Percentiles rank a stretch among this genome's conserved stretches.
phyloP scores from a whole-genome alignment of 257 asterid genomes.

The Ballota nigra region DNA sequence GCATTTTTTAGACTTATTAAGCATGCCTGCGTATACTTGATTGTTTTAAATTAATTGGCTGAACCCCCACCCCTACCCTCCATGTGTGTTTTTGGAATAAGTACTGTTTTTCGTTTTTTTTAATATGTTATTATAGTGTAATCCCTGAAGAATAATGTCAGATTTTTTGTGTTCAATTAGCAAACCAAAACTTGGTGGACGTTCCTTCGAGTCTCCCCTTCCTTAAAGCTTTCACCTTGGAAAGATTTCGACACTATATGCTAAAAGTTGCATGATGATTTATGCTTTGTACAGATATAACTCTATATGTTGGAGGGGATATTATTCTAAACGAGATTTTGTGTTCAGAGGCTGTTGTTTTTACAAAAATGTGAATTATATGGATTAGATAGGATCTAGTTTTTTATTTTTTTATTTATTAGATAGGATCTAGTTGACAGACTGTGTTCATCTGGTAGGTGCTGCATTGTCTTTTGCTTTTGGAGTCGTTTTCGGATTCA shows the following conservation, averaged over 20 bases:
- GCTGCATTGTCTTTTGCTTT: constrained; percentile 69
- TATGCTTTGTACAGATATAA: too few relatives aligned
- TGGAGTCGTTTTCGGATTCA: constrained; percentile 76
- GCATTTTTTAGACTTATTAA: background rate
- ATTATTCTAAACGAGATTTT: background rate
- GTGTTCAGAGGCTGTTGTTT: background rate
- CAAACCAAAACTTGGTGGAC: background rate
- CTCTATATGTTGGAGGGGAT: background rate
- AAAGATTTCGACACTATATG: background rate
- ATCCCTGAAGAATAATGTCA: background rate
- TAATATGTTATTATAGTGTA: background rate
- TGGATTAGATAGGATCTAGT: background rate
- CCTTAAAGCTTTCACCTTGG: too few relatives aligned
- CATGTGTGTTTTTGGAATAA: too few relatives aligned
- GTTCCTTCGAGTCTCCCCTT: too few relatives aligned
- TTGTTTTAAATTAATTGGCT: background rate
- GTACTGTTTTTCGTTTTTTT: background rate
- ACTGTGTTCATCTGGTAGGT: constrained; percentile 41
- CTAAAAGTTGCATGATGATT: background rate
- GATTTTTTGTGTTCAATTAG: background rate
- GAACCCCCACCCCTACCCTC: background rate
- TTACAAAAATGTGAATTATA: background rate
- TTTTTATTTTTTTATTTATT: too few relatives aligned
- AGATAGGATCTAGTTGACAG: background rate
- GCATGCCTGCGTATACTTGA: background rate